These are phyloP conservation scores for Rutstroemia sp. DNA, from an alignment of 2,329 filamentous ascomycete genomes.

Conservation along the genomic window DNA sequence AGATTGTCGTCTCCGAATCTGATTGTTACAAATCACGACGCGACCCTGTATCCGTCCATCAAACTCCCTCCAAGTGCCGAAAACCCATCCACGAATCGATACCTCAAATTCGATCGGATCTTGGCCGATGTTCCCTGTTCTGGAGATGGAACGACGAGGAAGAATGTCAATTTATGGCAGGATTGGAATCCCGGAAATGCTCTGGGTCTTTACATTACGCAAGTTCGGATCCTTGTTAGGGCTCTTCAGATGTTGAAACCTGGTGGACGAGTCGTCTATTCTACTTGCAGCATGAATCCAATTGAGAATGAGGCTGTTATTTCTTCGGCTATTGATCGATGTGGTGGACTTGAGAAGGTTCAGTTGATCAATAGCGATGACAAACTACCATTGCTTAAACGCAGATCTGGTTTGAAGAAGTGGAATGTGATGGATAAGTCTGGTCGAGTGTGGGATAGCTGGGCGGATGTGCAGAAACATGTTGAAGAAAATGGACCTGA, in stretches of 20 bases:
- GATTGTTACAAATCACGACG: constrained; percentile 96
- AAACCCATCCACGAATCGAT: constrained; percentile 52
- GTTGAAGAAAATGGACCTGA: constrained; percentile 53
- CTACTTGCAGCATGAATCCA: constrained; percentile 97
- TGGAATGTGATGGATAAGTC: constrained; percentile 93
- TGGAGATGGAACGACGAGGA: constrained; percentile 86
- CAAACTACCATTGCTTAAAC: constrained; percentile 67
- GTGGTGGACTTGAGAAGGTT: constrained; percentile 75
- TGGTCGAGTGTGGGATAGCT: constrained; percentile 70
- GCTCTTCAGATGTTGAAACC: constrained; percentile 94
- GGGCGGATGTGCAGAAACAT: constrained; percentile 71
- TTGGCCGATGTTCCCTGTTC: constrained; percentile 95
- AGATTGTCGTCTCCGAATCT: constrained; percentile 92
- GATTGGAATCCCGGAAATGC: constrained; percentile 88
- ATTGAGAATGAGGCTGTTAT: constrained; percentile 95
- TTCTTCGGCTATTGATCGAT: constrained; percentile 79
- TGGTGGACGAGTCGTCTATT: constrained; percentile 91
- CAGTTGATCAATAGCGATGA: constrained; percentile 77
- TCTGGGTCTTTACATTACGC: constrained; percentile 78
- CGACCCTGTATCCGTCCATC: constrained; percentile 89
- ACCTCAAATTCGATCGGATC: constrained; percentile 95
- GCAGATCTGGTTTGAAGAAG: constrained; percentile 65
- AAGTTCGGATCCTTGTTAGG: constrained; percentile 82
- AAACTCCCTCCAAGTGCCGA: constrained; percentile 61
- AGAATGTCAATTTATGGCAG: constrained; percentile 91